A percentile compares a stretch with the other conserved stretches of the same genome.
Conservation (phyloP, 192 early-diverging fungal genomes). For the Dimargaris xerosporica region DNA sequence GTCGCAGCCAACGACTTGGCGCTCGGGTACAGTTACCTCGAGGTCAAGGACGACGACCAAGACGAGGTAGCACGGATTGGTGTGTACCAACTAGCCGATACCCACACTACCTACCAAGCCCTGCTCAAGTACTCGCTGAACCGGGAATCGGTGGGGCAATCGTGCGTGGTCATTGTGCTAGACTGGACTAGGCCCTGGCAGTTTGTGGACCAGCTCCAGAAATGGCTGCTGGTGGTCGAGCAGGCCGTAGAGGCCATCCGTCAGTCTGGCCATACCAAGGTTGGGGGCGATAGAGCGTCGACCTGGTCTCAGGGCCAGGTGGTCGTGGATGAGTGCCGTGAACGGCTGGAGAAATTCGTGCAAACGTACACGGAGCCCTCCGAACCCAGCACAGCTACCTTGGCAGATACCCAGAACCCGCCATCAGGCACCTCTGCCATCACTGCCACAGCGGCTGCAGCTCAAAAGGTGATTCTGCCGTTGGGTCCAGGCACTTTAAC, state of each 20-base stretch:
- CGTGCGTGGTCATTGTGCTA: constrained; percentile 59
- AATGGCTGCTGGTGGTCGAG: constrained; percentile 61
- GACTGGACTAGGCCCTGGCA: constrained; percentile 87
- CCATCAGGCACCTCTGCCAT: constrained; percentile 15
- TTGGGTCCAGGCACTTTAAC: constrained; percentile 67
- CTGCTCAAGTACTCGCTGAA: constrained; percentile 59
- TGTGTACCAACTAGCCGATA: constrained; percentile 62
- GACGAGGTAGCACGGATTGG: constrained; percentile 65
- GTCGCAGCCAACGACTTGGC: constrained; percentile 51
- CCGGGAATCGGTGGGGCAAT: constrained; percentile 39
- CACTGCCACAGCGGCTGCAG: constrained; percentile 18
- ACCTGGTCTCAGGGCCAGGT: constrained; percentile 48
- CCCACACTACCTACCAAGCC: constrained; percentile 45
- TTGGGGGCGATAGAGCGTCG: constrained; percentile 18
- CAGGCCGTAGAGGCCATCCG: constrained; percentile 34
- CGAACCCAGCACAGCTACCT: constrained; percentile 15
- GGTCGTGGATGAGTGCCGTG: constrained; percentile 50
- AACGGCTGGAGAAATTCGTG: constrained; percentile 46
- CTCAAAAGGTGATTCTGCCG: constrained; percentile 45
- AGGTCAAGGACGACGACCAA: constrained; percentile 78
- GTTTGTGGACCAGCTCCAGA: constrained; percentile 63
- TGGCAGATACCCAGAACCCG: constrained; percentile 16
- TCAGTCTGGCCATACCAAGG: constrained; percentile 12
- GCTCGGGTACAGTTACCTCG: constrained; percentile 68
- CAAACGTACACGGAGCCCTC: constrained; percentile 53